Base-by-base conservation (phyloP, 2,329 filamentous ascomycete species). In the Xylaria sp. region DNA sequence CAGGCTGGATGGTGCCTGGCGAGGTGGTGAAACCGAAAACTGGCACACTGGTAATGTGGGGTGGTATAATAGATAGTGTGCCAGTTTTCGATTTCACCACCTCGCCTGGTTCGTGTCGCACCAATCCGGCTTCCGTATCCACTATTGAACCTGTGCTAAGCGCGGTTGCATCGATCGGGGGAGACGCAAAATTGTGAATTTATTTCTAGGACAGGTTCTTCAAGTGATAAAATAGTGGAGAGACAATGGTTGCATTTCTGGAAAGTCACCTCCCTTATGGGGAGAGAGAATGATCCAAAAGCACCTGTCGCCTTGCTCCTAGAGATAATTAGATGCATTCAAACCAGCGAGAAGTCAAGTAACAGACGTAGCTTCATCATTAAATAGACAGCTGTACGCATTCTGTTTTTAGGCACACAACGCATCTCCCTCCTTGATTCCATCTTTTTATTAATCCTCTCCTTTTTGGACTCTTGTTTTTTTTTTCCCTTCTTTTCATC, bases 1-100 rank as follows among this genome's bases (percentile, higher is more conserved):
- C 63, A 59, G 63, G 54, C 58, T 63, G 63, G 67, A 69, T 69
- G 46, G 67, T 69, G 67, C 67, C 63, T n/a, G n/a, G n/a, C n/a
- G n/a, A n/a, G n/a, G n/a, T n/a, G n/a, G n/a, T n/a, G n/a, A n/a
- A n/a, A n/a, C n/a, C n/a, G n/a, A n/a, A n/a, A n/a, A n/a, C n/a
- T n/a, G n/a, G n/a, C n/a, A n/a, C n/a, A n/a, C n/a, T n/a, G n/a
- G n/a, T n/a, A n/a, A n/a, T n/a, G n/a, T n/a, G n/a, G n/a, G n/a
- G n/a, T n/a, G n/a, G n/a, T n/a, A n/a, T n/a, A n/a, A n/a, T n/a
- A n/a, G n/a, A n/a, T n/a, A n/a, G n/a, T n/a, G n/a, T n/a, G n/a
- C n/a, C n/a, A n/a, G n/a, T n/a, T n/a, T n/a, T n/a, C n/a, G n/a
- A n/a, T n/a, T n/a, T n/a, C n/a, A n/a, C n/a, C n/a, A n/a, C n/a